Evolutionary conservation across 495 filamentous ascomycete genomes (phyloP), one percentile per base, ranked within the genome.

Genomic region (Margaritispora aquatica): DNA sequence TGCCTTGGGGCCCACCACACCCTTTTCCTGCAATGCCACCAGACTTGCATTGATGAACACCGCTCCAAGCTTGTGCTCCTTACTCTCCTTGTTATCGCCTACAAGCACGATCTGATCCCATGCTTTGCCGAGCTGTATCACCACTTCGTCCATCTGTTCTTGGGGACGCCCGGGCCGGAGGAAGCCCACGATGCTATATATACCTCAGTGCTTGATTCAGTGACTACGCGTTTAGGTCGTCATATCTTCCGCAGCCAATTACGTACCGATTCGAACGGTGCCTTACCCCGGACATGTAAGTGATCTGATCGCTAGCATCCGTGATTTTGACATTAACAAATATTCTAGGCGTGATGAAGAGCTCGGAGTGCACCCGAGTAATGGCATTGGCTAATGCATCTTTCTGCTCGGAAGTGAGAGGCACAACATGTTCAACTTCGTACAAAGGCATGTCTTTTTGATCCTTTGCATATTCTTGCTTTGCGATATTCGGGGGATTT

Each of bases 361-460:
- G 55, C 20, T 57, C 53, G 4, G 66, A 55, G 24, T 74, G 72
- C 34, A 65, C 63, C 8, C 61, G 49, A 7, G 71, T 73, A 29
- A 73, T 55, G 10, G 66, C 62, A 20, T 58, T 47, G 19, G 72
- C 70, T 26, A 73, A 60, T 1, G 59, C 51, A 27, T 70, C 67
- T 57, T 71, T 68, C 44, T 70, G 64, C 20, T 61, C 26, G 1
- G 52, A 31, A 24, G 61, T 59, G 2, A 74, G 60, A 0, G 69
- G 66, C 24, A 55, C 65, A 26, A 66, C 55, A 50, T 74, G 62
- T 54, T 73, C 65, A 26, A 75, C 58, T 56, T 73, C 69, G 57
- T 73, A 75, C 7, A 71, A 59, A 29, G 72, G 72, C 71, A 74
- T 57, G n/a, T n/a, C n/a, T n/a, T 44, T 44, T 44, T n/a, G 38